phyloP scores from a whole-genome alignment of 2,329 filamentous ascomycete genomes.

The Daldinia sp. region DNA sequence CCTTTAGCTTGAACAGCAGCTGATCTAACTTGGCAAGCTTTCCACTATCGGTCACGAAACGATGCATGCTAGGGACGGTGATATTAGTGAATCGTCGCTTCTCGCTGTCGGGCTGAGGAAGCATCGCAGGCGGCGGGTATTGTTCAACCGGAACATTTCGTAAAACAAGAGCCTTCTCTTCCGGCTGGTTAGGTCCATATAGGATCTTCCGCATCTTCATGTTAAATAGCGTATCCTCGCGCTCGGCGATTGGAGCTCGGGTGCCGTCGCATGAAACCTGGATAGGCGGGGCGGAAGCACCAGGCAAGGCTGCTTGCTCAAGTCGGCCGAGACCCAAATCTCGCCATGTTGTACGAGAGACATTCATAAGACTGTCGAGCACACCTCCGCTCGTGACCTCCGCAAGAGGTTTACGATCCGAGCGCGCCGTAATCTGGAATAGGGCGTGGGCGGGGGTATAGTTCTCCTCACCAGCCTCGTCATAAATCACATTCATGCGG shows the following conservation, averaged over 20 bases:
- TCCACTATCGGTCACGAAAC: conserved; percentile 97
- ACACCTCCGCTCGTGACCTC: conserved; percentile 79
- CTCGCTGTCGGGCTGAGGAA: conserved; percentile 83
- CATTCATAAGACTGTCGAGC: conserved; percentile 81
- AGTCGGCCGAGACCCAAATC: conserved; percentile 80
- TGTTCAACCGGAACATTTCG: conserved; percentile 75
- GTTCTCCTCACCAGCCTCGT: conserved; percentile 70
- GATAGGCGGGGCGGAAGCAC: conserved; percentile 86
- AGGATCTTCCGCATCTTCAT: conserved; percentile 77
- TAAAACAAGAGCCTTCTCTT: conserved; percentile 81
- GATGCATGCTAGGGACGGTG: conserved; percentile 92
- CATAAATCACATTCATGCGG: conserved; percentile 76
- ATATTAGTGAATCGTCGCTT: conserved; percentile 92
- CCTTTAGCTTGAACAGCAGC: conserved; percentile 89
- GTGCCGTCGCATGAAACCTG: conserved; percentile 81
- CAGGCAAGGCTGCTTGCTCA: conserved; percentile 84
- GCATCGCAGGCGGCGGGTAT: conserved; percentile 72
- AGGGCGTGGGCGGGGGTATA: conserved; percentile 81
- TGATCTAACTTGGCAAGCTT: conserved; percentile 93
- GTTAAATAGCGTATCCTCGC: conserved; percentile 83
- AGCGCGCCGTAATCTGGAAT: conserved; percentile 81
- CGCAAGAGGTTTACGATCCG: conserved; percentile 73
- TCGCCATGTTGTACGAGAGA: conserved; percentile 74
- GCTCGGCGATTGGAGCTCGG: conserved; percentile 70
- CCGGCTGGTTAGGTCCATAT: conserved; percentile 71